Percentiles rank a stretch among this genome's conserved stretches.
Conservation (phyloP, 768 basidiomycete genomes). For the Tricholomella constricta region DNA sequence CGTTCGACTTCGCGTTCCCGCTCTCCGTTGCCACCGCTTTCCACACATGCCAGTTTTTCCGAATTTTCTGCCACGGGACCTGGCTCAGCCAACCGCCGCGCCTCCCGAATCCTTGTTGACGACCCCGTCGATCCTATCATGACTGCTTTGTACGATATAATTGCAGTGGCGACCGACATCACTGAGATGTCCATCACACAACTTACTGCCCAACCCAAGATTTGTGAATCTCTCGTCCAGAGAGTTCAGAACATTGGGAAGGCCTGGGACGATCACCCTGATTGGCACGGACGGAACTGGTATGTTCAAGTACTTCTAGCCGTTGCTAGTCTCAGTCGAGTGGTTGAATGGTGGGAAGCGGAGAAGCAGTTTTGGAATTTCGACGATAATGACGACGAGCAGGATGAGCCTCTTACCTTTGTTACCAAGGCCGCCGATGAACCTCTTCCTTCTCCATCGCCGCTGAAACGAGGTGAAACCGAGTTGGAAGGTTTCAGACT, state of each 20-base stretch:
- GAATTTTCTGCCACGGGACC: slow-evolving; percentile 46
- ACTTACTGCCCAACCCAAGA: slow-evolving; percentile 82
- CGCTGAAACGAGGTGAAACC: slow-evolving; percentile 41
- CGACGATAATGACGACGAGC: slow-evolving; percentile 87
- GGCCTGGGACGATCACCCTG: slow-evolving; percentile 96
- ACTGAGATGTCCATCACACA: slow-evolving; percentile 86
- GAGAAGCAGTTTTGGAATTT: slow-evolving; percentile 99
- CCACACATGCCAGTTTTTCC: slow-evolving; percentile 66
- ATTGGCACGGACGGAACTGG: slow-evolving; percentile 98
- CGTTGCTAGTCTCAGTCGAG: slow-evolving; percentile 92
- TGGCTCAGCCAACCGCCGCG: slow-evolving; percentile 63
- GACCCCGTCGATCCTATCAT: slow-evolving; percentile 90
- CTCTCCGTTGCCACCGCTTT: slow-evolving; percentile 80
- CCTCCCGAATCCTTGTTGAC: slow-evolving; percentile 82
- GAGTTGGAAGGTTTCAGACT: slow-evolving; percentile 49
- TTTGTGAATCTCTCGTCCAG: slow-evolving; percentile 85
- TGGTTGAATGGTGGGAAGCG: slow-evolving; percentile 99
- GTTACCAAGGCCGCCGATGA: slow-evolving; percentile 90
- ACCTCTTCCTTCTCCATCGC: slow-evolving; percentile 27
- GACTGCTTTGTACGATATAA: slow-evolving; percentile 87
- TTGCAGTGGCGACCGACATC: slow-evolving; percentile 91
- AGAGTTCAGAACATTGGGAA: slow-evolving; percentile 90
- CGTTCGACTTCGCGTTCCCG: slow-evolving; percentile 94
- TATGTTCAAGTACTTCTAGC: slow-evolving; percentile 96
- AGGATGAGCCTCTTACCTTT: slow-evolving; percentile 89